These are phyloP conservation scores for Fallopia convolvulus DNA, from an alignment of 148 eudicot species.

Conservation along the genomic window DNA sequence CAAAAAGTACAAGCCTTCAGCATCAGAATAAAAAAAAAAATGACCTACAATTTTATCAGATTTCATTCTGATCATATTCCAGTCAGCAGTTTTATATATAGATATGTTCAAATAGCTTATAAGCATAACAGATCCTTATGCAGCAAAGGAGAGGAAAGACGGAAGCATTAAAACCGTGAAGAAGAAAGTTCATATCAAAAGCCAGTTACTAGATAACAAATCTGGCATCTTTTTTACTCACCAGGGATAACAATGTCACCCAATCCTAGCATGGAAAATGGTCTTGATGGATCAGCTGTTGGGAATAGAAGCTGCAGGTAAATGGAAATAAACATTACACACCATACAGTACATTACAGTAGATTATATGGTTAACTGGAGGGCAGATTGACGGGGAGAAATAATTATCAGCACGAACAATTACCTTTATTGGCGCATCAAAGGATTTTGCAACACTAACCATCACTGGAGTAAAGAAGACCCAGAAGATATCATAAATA, in stretches of 20 bases:
- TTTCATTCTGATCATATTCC: not conserved
- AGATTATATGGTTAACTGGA: not conserved
- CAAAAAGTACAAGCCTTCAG: slow-evolving; percentile 12
- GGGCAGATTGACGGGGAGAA: not conserved
- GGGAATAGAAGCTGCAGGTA: slow-evolving; percentile 90
- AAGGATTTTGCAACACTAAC: slow-evolving; percentile 99
- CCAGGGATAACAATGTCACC: slow-evolving; percentile 99
- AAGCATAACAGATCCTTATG: too few relatives aligned
- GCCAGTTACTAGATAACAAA: not conserved
- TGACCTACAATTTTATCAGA: not conserved
- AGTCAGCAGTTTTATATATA: too few relatives aligned
- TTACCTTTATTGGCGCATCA: slow-evolving; percentile 97
- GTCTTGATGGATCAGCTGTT: slow-evolving; percentile 62
- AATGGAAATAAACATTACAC: not conserved
- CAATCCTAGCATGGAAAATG: slow-evolving; percentile 95
- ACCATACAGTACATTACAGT: not conserved
- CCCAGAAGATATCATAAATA: slow-evolving; percentile 97
- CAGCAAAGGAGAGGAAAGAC: not conserved
- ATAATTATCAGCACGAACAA: slow-evolving; percentile 15
- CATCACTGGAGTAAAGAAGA: slow-evolving; percentile 99
- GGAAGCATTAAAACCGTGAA: not conserved
- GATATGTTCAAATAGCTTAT: too few relatives aligned
- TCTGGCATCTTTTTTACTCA: slow-evolving; percentile 24
- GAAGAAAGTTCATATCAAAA: not conserved
- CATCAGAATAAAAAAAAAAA: not conserved